A percentile compares a stretch with the other conserved stretches of the same genome.
Conservation (phyloP, 2,329 filamentous ascomycete genomes). For the Microcera coccophila region DNA sequence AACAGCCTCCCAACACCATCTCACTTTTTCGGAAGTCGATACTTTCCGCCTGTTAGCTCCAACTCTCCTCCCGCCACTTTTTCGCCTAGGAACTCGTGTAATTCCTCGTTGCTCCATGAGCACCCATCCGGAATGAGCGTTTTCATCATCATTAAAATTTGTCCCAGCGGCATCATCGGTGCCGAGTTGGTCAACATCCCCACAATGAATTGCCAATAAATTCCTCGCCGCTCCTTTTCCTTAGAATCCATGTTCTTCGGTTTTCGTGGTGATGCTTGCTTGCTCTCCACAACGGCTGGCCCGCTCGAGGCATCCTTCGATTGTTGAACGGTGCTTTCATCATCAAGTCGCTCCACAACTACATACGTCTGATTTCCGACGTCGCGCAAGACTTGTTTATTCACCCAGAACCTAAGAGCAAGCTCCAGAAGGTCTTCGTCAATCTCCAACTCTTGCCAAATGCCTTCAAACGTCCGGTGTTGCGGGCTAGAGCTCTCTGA, state of each 20-base stretch:
- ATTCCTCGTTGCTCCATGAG: constrained; percentile 82
- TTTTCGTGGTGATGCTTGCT: constrained; percentile 45
- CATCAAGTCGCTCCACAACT: constrained; percentile 63
- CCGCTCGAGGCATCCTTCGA: constrained; percentile 30
- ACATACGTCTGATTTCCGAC: constrained; percentile 52
- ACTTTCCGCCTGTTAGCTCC: constrained; percentile 67
- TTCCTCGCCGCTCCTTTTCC: constrained; percentile 53
- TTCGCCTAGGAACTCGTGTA: constrained; percentile 72
- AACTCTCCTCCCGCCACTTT: constrained; percentile 72
- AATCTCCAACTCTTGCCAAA: constrained; percentile 62
- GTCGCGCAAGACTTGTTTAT: constrained; percentile 61
- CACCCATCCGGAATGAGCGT: constrained; percentile 87
- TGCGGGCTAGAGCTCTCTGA: constrained; percentile 33
- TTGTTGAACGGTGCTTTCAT: constrained; percentile 27
- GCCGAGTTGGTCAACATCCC: constrained; percentile 94
- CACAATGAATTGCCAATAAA: constrained; percentile 90
- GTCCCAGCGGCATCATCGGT: constrained; percentile 69
- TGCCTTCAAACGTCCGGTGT: constrained; percentile 48
- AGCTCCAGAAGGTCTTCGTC: constrained; percentile 66
- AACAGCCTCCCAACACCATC: not conserved
- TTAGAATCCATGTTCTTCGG: constrained; percentile 59
- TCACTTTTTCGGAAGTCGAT: constrained; percentile 60
- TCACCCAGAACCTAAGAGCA: constrained; percentile 69
- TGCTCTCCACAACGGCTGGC: constrained; percentile 22
- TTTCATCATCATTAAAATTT: constrained; percentile 93